Base-by-base conservation (phyloP, 2,329 filamentous ascomycete species). In the Rhinocladiella mackenziei region DNA sequence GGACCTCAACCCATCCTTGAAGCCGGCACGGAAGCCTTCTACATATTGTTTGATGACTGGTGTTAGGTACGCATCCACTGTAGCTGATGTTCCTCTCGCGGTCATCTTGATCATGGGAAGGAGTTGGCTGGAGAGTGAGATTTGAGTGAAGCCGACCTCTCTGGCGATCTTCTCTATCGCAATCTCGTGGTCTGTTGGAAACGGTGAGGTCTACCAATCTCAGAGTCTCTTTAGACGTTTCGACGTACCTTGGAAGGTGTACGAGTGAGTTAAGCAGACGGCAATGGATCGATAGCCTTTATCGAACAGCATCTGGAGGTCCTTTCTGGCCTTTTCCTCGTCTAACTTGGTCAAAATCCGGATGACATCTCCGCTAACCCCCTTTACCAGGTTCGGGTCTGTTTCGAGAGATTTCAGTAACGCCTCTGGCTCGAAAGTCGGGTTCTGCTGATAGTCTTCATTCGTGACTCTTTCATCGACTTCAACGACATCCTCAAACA, bases 91-190 rank as follows among this genome's bases (percentile, higher is more conserved):
- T 3, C 83, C 84, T 48, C 85, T 71, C n/a, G 84, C 81, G 0
- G 89, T 83, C 32, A 88, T 72, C 65, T 89, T 91, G 65, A 89
- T 83, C 84, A 89, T 89, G 13, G 71, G 88, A 80, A 89, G 89
- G 31, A 91, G 72, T 61, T 86, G 81, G 44, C 86, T 84, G 45
- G 83, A 87, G 20, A 91, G 71, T 17, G 84, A 89, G 43, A 94
- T 83, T 58, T 78, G 71, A 10, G 29, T 10, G 61, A 91, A 92
- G 2, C 89, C 89, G 58, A 95, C 81, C 9, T 89, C 80, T 53
- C 75, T 75, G 0, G 89, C 89, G 40, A 94, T 70, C 51, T 75
- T 77, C n/a, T 88, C 89, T 13, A 95, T 77, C 28, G 85, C 62
- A 0, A 79, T 79, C 61, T 96, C 89, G 57, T 95, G 89, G 25